Conservation (phyloP, 2,329 filamentous ascomycete genomes). For the Chaetomium sp. region DNA sequence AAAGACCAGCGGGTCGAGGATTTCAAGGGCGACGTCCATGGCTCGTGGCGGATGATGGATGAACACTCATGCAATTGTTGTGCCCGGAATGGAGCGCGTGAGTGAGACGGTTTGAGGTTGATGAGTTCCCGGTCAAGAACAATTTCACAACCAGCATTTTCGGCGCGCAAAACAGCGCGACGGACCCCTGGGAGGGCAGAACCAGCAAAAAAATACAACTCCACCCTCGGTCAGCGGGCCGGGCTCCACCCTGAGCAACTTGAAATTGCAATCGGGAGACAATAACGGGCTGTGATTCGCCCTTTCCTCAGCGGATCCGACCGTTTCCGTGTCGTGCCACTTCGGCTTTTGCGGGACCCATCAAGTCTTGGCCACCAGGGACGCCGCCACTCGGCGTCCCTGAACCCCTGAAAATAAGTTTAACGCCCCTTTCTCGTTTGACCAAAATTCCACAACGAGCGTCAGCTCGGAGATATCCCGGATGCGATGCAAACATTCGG, state of each 20-base stretch:
- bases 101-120: neutral
- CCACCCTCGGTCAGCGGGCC: constrained; percentile 1
- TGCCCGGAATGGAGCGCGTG: neutral
- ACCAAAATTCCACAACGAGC: too few relatives aligned
- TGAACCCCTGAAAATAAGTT: too few relatives aligned
- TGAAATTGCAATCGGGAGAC: constrained; percentile 12
- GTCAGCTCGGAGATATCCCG: too few relatives aligned
- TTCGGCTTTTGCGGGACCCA: too few relatives aligned
- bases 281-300: constrained; percentile 3
- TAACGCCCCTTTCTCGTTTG: neutral
- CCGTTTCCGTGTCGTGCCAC: constrained; percentile 3
- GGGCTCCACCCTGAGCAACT: constrained; percentile 1
- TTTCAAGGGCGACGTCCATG: constrained; percentile 37
- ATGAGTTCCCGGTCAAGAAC: neutral
- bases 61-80: neutral
- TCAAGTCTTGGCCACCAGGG: too few relatives aligned
- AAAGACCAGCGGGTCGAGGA: constrained; percentile 36
- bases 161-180: neutral
- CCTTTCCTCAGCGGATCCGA: constrained; percentile 1
- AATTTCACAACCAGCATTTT: neutral
- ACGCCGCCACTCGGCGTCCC: too few relatives aligned
- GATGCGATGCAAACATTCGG: too few relatives aligned
- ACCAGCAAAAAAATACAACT: neutral
- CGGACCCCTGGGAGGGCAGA: too few relatives aligned
- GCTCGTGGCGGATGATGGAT: neutral